Evolutionary conservation across 2,329 filamentous ascomycete genomes (phyloP), one percentile per base, ranked within the genome.

Genomic region (Alternaria novae-zelandiae): DNA sequence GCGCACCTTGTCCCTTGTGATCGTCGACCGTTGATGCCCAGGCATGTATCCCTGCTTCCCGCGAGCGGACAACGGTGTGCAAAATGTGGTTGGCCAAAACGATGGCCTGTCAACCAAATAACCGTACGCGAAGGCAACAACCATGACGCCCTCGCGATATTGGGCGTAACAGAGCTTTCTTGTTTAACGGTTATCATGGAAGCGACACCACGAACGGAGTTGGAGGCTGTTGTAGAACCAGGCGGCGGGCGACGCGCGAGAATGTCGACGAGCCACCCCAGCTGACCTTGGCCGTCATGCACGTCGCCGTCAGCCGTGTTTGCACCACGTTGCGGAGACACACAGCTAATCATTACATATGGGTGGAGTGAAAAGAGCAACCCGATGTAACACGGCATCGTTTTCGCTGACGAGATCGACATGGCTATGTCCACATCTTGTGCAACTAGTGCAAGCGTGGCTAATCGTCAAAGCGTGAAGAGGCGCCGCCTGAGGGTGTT

Each of bases 1-100:
- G 63, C 68, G 71, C 71, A 65, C 69, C 68, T 69, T 67, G 57
- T 66, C 67, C 73, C 70, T 68, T 74, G 71, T 71, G 74, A 78
- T 77, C 70, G 71, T 65, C 74, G 57, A 57, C 74, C 69, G 74
- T 72, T 74, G 67, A 63, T 67, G 66, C 64, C 69, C 69, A 68
- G 63, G 59, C 58, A 55, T 57, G 23, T 28, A 78, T 72, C 75
- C 76, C 73, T 77, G 76, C 71, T 71, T 68, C 66, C 72, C 71
- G 73, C 69, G 69, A 41, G 63, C 53, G 60, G 58, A 64, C 69
- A 70, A 70, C 65, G 64, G 66, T 61, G 61, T 51, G 58, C 63
- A 32, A 57, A 36, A 61, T 57, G 43, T 56, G 51, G 56, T 57
- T 32, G 49, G 23, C 55, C 30, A 47, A 23, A n/a, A 43, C 28